Evolutionary conservation across 805 yeast genomes (phyloP).

Genomic region (Torulaspora quercuum): DNA sequence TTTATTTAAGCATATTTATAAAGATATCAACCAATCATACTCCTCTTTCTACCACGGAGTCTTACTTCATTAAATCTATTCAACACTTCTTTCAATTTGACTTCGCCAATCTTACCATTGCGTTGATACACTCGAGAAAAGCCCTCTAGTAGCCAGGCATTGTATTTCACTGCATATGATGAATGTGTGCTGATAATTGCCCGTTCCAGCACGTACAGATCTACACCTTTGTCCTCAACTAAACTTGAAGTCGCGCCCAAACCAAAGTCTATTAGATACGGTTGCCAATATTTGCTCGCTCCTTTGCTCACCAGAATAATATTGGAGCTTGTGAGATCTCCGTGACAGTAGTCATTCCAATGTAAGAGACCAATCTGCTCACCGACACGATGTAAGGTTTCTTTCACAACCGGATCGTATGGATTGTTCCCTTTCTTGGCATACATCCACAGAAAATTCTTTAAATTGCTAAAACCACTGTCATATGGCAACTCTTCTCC

Average conservation of each 20-base stretch:
- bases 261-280: conserved; percentile 87
- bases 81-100: conserved; percentile 49
- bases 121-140: conserved; percentile 44
- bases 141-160: conserved; percentile 69
- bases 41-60: conserved; percentile 89
- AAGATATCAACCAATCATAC: conserved; percentile 70
- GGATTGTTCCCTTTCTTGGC: conserved; percentile 39
- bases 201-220: conserved; percentile 86
- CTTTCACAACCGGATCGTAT: conserved; percentile 39
- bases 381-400: conserved; percentile 57
- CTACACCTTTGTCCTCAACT: conserved; percentile 96
- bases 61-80: conserved; percentile 78
- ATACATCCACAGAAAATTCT: conserved; percentile 66
- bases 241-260: conserved; percentile 70
- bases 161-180: conserved; percentile 57
- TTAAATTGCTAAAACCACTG: conserved; percentile 53
- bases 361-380: conserved; percentile 67
- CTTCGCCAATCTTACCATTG: conserved; percentile 37
- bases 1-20: conserved; percentile 1
- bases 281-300: conserved; percentile 34
- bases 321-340: conserved; percentile 91
- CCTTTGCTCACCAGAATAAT: conserved; percentile 48
- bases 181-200: conserved; percentile 93
- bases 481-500: conserved; percentile 56
- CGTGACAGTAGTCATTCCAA: conserved; percentile 76